These are phyloP conservation scores for Hanseniaspora meyeri DNA, from an alignment of 805 yeast genomes.

Conservation along the genomic window DNA sequence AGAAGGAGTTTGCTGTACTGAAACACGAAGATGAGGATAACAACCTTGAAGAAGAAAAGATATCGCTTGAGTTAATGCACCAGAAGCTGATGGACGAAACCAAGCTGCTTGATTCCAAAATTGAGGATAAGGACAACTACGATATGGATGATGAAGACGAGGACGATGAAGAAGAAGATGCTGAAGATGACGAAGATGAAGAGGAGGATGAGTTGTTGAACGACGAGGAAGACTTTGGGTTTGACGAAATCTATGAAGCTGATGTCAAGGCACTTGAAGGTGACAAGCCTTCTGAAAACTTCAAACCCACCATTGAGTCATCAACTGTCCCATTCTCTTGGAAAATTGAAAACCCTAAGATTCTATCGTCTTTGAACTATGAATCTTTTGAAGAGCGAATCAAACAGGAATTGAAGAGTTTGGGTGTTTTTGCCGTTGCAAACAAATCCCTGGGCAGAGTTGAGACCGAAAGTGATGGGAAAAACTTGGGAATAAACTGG, in stretches of 20 bases:
- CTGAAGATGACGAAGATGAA: constrained; percentile 14
- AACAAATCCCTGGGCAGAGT: constrained; percentile 22
- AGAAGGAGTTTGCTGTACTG: constrained; percentile 18
- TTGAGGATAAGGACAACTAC: constrained; percentile 2
- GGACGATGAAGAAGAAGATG: constrained; percentile 9
- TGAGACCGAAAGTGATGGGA: constrained; percentile 17
- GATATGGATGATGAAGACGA: constrained; percentile 13
- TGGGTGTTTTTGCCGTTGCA: constrained; percentile 65
- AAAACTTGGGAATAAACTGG: constrained; percentile 43
- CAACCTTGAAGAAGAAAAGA: not conserved
- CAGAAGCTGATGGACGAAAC: constrained; percentile 5
- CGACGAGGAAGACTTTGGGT: constrained; percentile 9
- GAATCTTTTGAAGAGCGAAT: constrained; percentile 74
- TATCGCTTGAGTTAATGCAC: not conserved
- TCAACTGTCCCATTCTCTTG: constrained; percentile 13
- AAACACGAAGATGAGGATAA: not conserved
- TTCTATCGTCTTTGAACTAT: constrained; percentile 44
- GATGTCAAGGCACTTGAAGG: constrained; percentile 25
- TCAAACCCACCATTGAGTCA: not conserved
- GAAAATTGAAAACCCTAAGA: constrained; percentile 18
- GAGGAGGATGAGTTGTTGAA: constrained; percentile 20
- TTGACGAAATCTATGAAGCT: constrained; percentile 9
- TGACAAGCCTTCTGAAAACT: constrained; percentile 26
- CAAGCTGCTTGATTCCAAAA: not conserved
- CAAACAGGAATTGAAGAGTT: constrained; percentile 74